Base-by-base conservation (phyloP, 2,329 filamentous ascomycete genomes). In the Pyrenochaeta sp. region DNA sequence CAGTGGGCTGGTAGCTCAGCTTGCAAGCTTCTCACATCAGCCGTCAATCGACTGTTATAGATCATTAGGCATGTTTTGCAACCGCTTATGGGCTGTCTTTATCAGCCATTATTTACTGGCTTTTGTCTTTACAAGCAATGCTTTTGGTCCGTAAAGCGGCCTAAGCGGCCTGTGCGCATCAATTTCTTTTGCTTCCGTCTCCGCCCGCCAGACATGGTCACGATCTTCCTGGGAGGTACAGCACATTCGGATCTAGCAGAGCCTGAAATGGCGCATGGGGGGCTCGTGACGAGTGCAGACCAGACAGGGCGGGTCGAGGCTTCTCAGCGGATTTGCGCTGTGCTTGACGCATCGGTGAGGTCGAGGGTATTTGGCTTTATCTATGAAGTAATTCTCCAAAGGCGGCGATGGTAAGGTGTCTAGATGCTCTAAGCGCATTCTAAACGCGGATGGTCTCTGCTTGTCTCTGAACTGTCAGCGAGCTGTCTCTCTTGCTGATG, bases 261-360 rank as follows among this genome's bases (percentile, higher is more conserved):
- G 37, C 51, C 56, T 58, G 39, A 52, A 39, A 52, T 50, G 52
- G 57, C 49, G 44, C 42, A 50, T 66, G 64, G 54, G 42, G 19
- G 52, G 54, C 47, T 52, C 56, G 53, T 54, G 61, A 55, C 34
- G 50, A 57, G 56, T 54, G 39, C 50, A 42, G 52, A 19, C 19
- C 22, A 32, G 36, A 32, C n/a, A 9, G 25, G 24, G 32, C 37
- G 36, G 52, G 30, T 25, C 25, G 30, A 27, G 43, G 7, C 32
- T 32, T 10, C 15, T 22, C 24, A n/a, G 19, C 19, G 39, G 30
- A 19, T 36, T 24, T 47, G 10, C 40, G 37, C 39, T 24, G 19
- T 43, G 27, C 32, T 36, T 13, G 36, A 39, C 15, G 36, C 36
- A 39, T 39, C 32, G 3, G 36, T 19, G 5, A 39, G 36, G n/a